phyloP scores from a whole-genome alignment of 257 asterid species.

The Nicotiana sylvestris region DNA sequence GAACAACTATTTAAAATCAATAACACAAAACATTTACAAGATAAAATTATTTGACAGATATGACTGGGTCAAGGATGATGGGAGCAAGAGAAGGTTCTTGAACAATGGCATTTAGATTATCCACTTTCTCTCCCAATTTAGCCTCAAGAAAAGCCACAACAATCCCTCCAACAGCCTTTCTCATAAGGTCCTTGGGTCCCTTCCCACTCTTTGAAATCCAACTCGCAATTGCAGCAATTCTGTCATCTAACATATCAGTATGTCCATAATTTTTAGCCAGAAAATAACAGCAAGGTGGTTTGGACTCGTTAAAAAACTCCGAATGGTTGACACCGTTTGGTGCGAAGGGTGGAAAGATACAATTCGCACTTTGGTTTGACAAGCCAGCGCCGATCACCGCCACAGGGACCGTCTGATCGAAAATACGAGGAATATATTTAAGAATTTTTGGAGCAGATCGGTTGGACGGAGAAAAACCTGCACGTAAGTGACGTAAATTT shows the following conservation, averaged over 20 bases:
- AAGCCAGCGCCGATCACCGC: constrained; percentile 55
- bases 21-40: too few relatives aligned
- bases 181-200: constrained; percentile 44
- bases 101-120: constrained; percentile 29
- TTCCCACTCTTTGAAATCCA: constrained; percentile 48
- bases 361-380: constrained; percentile 32
- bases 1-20: too few relatives aligned
- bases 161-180: constrained; percentile 61
- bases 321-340: constrained; percentile 60
- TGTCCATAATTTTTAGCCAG: constrained; percentile 65
- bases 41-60: constrained; percentile 17
- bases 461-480: constrained; percentile 18
- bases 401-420: constrained; percentile 39
- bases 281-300: constrained; percentile 61
- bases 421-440: constrained; percentile 48
- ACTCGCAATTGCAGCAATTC: constrained; percentile 28
- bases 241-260: constrained; percentile 49
- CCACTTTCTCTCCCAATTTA: constrained; percentile 40
- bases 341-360: constrained; percentile 46
- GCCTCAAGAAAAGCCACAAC: constrained; percentile 63
- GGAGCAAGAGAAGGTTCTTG: constrained; percentile 47
- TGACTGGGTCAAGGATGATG: constrained; percentile 48
- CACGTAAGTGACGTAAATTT: not conserved
- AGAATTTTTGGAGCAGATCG: constrained; percentile 44
- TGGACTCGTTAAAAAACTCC: constrained; percentile 61